A percentile compares a stretch with the other conserved stretches of the same genome.
These are phyloP conservation scores for Gossypium anomalum DNA, from an alignment of 345 rosid genomes.

Conservation along the genomic window DNA sequence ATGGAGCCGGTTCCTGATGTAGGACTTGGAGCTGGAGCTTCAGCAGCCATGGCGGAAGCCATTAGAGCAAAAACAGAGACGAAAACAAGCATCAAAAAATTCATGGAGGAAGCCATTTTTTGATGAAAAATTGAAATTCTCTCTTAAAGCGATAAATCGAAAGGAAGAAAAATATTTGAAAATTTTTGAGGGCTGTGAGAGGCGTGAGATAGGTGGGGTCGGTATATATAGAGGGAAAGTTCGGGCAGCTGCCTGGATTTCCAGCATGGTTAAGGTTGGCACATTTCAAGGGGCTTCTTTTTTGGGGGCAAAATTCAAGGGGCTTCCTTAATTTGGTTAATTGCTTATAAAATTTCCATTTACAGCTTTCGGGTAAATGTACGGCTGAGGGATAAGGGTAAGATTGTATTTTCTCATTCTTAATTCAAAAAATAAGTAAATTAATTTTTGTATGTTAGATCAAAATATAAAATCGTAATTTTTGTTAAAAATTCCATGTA, in stretches of 20 bases:
- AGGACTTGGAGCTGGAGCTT: conserved; percentile 18
- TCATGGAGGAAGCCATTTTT: conserved; percentile 6
- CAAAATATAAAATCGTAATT: accelerated
- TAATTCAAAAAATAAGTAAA: too few species aligned
- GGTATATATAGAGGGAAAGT: background rate
- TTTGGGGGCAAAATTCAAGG: background rate
- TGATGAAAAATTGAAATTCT: background rate
- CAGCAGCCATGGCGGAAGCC: conserved; percentile 5
- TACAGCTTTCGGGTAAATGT: too few species aligned
- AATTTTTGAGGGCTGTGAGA: background rate
- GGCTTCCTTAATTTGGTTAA: background rate
- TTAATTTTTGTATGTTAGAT: accelerated
- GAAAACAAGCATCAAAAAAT: background rate
- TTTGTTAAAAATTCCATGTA: too few species aligned
- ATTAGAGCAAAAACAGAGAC: conserved; percentile 12
- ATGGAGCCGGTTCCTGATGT: background rate
- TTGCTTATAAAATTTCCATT: background rate
- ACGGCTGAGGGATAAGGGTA: too few species aligned
- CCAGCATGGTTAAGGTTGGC: conserved; percentile 8
- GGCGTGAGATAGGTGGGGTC: background rate
- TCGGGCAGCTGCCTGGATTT: conserved; percentile 10
- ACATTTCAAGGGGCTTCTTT: too few species aligned
- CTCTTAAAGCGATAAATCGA: background rate
- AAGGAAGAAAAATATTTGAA: background rate
- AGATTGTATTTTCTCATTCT: too few species aligned